A percentile compares a stretch with the other conserved stretches of the same genome.
phyloP scores from a whole-genome alignment of 257 asterid species.

The Craterostigma plantagineum region DNA sequence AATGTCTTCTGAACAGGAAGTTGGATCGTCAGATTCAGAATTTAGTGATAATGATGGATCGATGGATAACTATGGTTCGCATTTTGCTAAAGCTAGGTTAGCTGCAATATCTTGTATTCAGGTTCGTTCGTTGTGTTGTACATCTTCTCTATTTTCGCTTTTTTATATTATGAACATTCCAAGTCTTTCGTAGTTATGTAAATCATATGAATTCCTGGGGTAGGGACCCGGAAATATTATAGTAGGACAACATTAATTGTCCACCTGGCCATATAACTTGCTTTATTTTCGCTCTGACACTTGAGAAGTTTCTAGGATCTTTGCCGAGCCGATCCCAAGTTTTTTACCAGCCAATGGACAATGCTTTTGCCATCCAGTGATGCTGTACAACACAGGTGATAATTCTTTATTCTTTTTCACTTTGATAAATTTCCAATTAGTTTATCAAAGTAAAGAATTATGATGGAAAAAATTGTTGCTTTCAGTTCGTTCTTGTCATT shows the following conservation, averaged over 20 bases:
- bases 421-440: slow-evolving; percentile 1
- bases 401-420: slow-evolving; percentile 10
- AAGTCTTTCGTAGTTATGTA: neutral
- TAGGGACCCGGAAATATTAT: no score
- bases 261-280: slow-evolving; percentile 5
- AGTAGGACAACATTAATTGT: no score
- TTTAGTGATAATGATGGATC: slow-evolving; percentile 78
- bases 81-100: slow-evolving; percentile 50
- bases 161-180: no score
- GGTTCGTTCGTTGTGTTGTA: slow-evolving; percentile 29
- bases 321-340: slow-evolving; percentile 78
- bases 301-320: slow-evolving; percentile 50
- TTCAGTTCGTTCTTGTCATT: neutral
- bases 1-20: slow-evolving; percentile 23
- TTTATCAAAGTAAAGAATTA: no score
- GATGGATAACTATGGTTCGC: slow-evolving; percentile 21
- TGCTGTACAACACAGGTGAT: slow-evolving; percentile 69
- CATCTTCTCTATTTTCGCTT: slow-evolving; percentile 6
- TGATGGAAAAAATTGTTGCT: no score
- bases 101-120: slow-evolving; percentile 79
- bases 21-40: slow-evolving; percentile 76
- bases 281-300: slow-evolving; percentile 10
- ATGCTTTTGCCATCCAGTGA: slow-evolving; percentile 79
- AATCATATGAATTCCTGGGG: no score
- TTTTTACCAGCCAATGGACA: slow-evolving; percentile 76